Evolutionary conservation across 2,329 filamentous ascomycete species (phyloP).

Genomic region (Arthrinium phaeospermum): DNA sequence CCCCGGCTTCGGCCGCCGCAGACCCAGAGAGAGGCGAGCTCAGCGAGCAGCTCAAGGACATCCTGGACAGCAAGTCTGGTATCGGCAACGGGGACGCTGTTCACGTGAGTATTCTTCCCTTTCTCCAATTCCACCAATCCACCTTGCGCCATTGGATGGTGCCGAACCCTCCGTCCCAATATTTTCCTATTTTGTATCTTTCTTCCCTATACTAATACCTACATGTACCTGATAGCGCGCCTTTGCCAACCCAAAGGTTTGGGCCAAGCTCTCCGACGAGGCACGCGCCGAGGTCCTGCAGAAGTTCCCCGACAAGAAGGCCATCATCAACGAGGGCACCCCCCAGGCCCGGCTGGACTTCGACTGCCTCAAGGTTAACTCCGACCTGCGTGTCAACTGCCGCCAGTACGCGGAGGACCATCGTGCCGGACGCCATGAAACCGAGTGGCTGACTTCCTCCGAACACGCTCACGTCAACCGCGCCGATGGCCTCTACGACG

Average conservation of each 20-base stretch:
- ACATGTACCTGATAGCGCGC: neutral
- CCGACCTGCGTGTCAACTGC: constrained; percentile 54
- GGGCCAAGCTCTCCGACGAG: constrained; percentile 41
- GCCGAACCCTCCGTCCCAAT: neutral
- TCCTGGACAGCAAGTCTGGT: neutral
- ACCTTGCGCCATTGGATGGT: neutral
- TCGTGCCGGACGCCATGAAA: constrained; percentile 54
- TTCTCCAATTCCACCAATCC: neutral
- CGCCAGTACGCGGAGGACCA: constrained; percentile 54
- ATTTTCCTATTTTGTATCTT: neutral
- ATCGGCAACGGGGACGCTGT: neutral
- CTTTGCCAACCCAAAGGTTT: constrained; percentile 30
- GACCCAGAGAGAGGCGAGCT: neutral
- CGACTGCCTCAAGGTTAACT: constrained; percentile 50
- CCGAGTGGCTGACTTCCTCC: constrained; percentile 58
- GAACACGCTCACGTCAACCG: constrained; percentile 57
- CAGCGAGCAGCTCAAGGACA: neutral
- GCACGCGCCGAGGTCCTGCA: constrained; percentile 36
- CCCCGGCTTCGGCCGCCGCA: neutral
- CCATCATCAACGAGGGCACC: constrained; percentile 37
- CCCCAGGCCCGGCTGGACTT: constrained; percentile 48
- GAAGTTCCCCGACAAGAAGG: constrained; percentile 42
- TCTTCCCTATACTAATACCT: neutral
- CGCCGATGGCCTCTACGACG: constrained; percentile 55
- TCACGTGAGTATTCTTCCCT: neutral